Conservation (phyloP, 441 rosid species). For the Daphne laureola region DNA sequence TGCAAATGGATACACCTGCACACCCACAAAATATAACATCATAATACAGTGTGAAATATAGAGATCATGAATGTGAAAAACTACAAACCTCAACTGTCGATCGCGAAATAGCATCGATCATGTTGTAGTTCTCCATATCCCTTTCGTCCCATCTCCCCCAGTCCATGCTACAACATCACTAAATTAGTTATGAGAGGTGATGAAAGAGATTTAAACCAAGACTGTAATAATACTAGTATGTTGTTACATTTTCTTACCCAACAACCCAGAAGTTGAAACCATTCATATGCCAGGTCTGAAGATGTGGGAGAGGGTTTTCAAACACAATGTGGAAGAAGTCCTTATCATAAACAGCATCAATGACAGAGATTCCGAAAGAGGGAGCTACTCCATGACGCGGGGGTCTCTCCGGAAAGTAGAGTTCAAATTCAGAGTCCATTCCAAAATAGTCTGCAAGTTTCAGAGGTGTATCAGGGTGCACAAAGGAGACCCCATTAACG, state of each 20-base stretch:
- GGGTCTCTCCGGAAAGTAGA: slow-evolving; percentile 10
- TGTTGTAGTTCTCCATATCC: slow-evolving; percentile 21
- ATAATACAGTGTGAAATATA: too few relatives aligned
- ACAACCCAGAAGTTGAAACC: slow-evolving; percentile 37
- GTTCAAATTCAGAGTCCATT: neutral
- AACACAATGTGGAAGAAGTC: slow-evolving; percentile 24
- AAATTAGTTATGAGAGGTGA: too few relatives aligned
- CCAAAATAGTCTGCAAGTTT: slow-evolving; percentile 22
- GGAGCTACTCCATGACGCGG: neutral
- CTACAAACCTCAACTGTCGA: slow-evolving; percentile 31
- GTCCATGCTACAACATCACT: slow-evolving; percentile 15
- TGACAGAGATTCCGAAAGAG: slow-evolving; percentile 14
- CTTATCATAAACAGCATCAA: slow-evolving; percentile 12
- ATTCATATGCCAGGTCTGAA: slow-evolving; percentile 36
- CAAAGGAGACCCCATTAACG: slow-evolving; percentile 23
- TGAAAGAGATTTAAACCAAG: too few relatives aligned
- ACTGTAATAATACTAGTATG: too few relatives aligned
- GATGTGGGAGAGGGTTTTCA: slow-evolving; percentile 17
- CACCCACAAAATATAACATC: neutral
- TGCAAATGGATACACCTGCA: slow-evolving; percentile 29
- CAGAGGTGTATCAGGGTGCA: slow-evolving; percentile 25
- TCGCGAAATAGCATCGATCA: slow-evolving; percentile 31
- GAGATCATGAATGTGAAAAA: too few relatives aligned
- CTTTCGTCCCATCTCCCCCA: slow-evolving; percentile 24
- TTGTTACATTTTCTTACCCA: slow-evolving; percentile 21